Conservation (phyloP, 2,329 filamentous ascomycete species). For the Fusarium duplospermum region DNA sequence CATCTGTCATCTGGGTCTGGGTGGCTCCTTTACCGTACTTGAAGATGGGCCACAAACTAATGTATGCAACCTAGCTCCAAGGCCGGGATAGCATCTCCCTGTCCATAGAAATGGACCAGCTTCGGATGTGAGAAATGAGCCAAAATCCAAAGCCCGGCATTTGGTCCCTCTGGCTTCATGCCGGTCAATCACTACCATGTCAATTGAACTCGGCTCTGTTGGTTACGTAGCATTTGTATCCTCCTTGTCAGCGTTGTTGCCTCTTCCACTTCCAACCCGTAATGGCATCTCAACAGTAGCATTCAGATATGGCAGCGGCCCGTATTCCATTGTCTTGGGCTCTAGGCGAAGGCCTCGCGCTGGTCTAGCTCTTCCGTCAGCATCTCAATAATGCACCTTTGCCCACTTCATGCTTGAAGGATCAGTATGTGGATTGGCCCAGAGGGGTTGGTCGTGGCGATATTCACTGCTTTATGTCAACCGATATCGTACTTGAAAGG, state of each 20-base stretch:
- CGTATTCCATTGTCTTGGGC: background rate
- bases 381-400: background rate
- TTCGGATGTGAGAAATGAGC: background rate
- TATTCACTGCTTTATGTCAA: background rate
- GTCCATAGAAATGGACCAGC: background rate
- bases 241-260: background rate
- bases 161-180: background rate
- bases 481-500: background rate
- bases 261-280: background rate
- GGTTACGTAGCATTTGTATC: background rate
- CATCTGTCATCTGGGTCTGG: background rate
- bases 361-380: background rate
- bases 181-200: background rate
- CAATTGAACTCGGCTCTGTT: background rate
- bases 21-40: background rate
- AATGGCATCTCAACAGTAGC: background rate
- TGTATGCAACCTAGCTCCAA: background rate
- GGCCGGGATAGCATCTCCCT: background rate
- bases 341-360: background rate
- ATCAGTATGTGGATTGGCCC: too few relatives aligned
- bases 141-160: background rate
- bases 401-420: background rate
- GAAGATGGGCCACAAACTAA: background rate
- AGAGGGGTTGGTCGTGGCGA: too few relatives aligned
- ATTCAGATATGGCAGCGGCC: background rate